These are phyloP conservation scores for Epichloe uncinata DNA, from an alignment of 2,329 filamentous ascomycete species.

Conservation along the genomic window DNA sequence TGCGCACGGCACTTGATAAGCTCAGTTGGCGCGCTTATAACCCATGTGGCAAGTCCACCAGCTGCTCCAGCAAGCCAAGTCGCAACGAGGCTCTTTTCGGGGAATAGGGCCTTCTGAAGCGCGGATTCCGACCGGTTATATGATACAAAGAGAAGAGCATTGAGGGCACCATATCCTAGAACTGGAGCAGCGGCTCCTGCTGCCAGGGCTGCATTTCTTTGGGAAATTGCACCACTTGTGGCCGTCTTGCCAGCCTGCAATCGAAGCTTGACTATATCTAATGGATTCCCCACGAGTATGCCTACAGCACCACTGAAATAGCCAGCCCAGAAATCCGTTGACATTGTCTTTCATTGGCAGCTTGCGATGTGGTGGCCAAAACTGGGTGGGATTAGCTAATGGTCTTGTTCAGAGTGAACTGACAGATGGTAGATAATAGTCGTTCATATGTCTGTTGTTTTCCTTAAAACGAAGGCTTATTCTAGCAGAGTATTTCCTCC, in stretches of 20 bases:
- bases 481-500: not conserved
- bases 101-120: slow-evolving; percentile 1
- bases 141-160: slow-evolving; percentile 76
- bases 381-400: not conserved
- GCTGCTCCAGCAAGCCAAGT: slow-evolving; percentile 70
- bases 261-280: slow-evolving; percentile 52
- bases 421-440: not conserved
- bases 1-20: slow-evolving; percentile 83
- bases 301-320: slow-evolving; percentile 77
- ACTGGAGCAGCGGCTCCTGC: slow-evolving; percentile 72
- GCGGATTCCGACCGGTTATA: slow-evolving; percentile 69
- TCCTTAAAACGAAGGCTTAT: not conserved
- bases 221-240: slow-evolving; percentile 7
- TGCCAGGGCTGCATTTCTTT: slow-evolving; percentile 27
- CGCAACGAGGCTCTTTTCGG: slow-evolving; percentile 41
- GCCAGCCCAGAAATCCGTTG: slow-evolving; percentile 85
- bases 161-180: slow-evolving; percentile 79
- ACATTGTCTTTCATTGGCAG: slow-evolving; percentile 38
- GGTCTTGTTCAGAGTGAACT: not conserved
- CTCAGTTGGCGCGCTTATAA: slow-evolving; percentile 79
- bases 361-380: not conserved
- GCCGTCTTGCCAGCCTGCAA: slow-evolving; percentile 46
- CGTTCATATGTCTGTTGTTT: not conserved
- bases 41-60: slow-evolving; percentile 74
- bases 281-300: slow-evolving; percentile 79